Conservation (phyloP, 2,329 filamentous ascomycete genomes). For the Chaetomium olivaceum region DNA sequence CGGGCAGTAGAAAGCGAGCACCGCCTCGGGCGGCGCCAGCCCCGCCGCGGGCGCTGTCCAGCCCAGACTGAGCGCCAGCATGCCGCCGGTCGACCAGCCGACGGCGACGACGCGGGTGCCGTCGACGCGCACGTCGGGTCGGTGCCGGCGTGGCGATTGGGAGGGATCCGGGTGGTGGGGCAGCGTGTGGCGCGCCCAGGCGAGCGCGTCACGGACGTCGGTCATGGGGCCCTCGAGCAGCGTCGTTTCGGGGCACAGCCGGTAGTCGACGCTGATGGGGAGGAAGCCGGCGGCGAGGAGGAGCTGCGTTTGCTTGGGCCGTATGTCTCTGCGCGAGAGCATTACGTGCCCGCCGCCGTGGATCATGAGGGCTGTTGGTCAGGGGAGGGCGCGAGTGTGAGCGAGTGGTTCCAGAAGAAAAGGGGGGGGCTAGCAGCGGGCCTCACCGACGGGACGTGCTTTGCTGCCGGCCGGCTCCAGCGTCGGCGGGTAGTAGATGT, state of each 20-base stretch:
- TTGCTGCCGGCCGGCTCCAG: neutral
- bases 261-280: slow-evolving; percentile 52
- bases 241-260: slow-evolving; percentile 51
- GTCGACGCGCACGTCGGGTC: neutral
- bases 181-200: slow-evolving; percentile 22
- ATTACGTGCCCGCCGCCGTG: slow-evolving; percentile 48
- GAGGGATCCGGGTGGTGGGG: neutral
- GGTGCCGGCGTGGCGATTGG: too few species aligned
- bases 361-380: slow-evolving; percentile 40
- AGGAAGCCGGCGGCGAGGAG: slow-evolving; percentile 46
- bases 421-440: neutral
- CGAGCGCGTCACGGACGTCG: slow-evolving; percentile 48
- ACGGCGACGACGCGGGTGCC: neutral
- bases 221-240: slow-evolving; percentile 49
- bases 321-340: slow-evolving; percentile 42
- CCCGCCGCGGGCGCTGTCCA: slow-evolving; percentile 40
- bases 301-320: slow-evolving; percentile 40
- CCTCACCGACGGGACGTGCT: neutral
- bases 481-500: slow-evolving; percentile 38
- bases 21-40: slow-evolving; percentile 42
- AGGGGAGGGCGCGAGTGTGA: too few species aligned
- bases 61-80: slow-evolving; percentile 46
- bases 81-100: slow-evolving; percentile 40
- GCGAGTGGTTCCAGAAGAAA: neutral
- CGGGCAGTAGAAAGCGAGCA: slow-evolving; percentile 47